These are phyloP conservation scores for Citrus hindsii DNA, from an alignment of 345 rosid species.

Conservation along the genomic window DNA sequence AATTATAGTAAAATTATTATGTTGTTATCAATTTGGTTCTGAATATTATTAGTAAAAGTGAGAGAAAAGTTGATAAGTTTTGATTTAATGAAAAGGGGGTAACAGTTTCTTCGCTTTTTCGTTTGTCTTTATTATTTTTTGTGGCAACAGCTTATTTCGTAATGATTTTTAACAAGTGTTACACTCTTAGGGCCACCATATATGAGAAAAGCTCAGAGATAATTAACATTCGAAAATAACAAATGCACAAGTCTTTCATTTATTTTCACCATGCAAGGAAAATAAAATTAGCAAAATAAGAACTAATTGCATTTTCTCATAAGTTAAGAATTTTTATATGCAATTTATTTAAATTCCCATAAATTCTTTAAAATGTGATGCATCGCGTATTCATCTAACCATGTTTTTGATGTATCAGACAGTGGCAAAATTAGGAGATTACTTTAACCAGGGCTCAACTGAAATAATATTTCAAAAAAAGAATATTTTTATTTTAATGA, in stretches of 20 bases:
- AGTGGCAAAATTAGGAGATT: too few species aligned
- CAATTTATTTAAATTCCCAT: not conserved
- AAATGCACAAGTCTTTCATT: too few species aligned
- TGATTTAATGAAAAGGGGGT: not conserved
- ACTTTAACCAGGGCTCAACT: too few species aligned
- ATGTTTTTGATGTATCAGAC: too few species aligned
- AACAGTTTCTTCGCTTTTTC: not conserved
- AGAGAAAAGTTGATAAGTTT: not conserved
- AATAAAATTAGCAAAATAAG: not conserved
- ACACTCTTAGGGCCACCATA: not conserved
- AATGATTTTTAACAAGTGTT: not conserved
- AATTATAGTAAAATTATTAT: not conserved
- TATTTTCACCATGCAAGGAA: not conserved
- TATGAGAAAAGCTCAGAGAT: not conserved
- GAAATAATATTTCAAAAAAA: too few species aligned
- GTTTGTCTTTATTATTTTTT: not conserved
- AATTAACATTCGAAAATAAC: too few species aligned
- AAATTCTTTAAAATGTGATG: not conserved
- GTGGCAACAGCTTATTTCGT: not conserved
- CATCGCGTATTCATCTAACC: too few species aligned
- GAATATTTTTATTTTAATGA: too few species aligned
- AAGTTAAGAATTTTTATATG: too few species aligned
- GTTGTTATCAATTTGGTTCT: not conserved
- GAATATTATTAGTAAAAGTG: not conserved
- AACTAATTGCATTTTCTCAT: not conserved